phyloP scores from a whole-genome alignment of 2,329 filamentous ascomycete species.

The Coleophoma crateriformis region DNA sequence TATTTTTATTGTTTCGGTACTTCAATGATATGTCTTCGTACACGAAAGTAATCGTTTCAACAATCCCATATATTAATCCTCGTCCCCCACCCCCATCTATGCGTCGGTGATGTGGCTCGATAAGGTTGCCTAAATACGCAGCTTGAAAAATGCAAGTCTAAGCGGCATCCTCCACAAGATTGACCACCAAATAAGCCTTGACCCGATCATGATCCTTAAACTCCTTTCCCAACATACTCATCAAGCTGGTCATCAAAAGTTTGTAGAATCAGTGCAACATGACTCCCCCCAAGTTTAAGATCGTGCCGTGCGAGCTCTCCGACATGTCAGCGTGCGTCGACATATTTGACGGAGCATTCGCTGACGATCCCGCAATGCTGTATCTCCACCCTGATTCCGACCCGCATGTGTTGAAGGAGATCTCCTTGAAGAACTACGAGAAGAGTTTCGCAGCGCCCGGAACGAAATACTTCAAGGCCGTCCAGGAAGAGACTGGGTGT shows the following conservation, averaged over 20 bases:
- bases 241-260: background rate
- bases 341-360: constrained; percentile 2
- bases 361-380: background rate
- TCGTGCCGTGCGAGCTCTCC: background rate
- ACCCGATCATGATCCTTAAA: background rate
- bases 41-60: too few relatives aligned
- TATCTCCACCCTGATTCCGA: constrained; percentile 1
- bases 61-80: too few relatives aligned
- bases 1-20: too few relatives aligned
- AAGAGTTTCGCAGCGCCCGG: background rate
- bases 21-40: too few relatives aligned
- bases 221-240: background rate
- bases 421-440: background rate
- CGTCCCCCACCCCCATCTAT: too few relatives aligned
- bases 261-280: background rate
- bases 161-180: background rate
- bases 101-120: too few relatives aligned
- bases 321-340: constrained; percentile 1
- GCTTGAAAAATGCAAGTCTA: background rate
- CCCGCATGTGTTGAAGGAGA: background rate
- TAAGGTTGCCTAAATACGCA: background rate
- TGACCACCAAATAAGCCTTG: background rate
- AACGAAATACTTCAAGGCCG: background rate
- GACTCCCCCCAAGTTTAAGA: background rate
- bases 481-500: background rate